These are phyloP conservation scores for Halenospora varia DNA, from an alignment of 495 filamentous ascomycete species.

Conservation along the genomic window DNA sequence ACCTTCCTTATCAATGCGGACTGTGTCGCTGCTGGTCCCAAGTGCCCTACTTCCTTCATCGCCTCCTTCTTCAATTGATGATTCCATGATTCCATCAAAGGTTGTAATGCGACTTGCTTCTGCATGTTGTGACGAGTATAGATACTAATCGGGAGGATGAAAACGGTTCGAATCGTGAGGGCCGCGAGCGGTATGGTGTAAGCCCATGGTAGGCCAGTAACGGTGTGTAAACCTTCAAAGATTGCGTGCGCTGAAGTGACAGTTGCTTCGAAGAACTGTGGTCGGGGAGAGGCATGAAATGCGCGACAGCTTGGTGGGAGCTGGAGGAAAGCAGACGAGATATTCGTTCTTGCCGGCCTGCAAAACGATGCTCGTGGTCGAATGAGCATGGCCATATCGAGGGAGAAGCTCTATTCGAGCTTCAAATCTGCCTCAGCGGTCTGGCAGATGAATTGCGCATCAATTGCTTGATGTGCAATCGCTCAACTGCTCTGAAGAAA, in stretches of 20 bases:
- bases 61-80: constrained; percentile 14
- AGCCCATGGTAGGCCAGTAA: constrained; percentile 64
- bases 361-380: constrained; percentile 6
- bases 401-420: too few species aligned
- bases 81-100: constrained; percentile 48
- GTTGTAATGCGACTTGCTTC: constrained; percentile 40
- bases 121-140: constrained; percentile 43
- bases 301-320: constrained; percentile 19
- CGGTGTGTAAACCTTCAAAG: constrained; percentile 56
- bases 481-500: background rate
- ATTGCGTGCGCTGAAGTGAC: constrained; percentile 48
- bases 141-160: constrained; percentile 56
- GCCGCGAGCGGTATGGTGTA: constrained; percentile 67
- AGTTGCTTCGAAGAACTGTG: constrained; percentile 45
- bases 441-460: too few species aligned
- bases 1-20: constrained; percentile 24
- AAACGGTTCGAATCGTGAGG: constrained; percentile 50
- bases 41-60: constrained; percentile 17
- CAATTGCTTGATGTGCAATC: background rate
- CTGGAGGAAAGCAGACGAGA: constrained; percentile 18
- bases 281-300: constrained; percentile 27
- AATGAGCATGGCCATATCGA: background rate
- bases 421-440: too few species aligned
- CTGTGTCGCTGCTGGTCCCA: constrained; percentile 20
- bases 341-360: constrained; percentile 4